A percentile compares a stretch with the other conserved stretches of the same genome.
These are phyloP conservation scores for Fusarium torreyae DNA, from an alignment of 2,329 filamentous ascomycete genomes.

Conservation along the genomic window DNA sequence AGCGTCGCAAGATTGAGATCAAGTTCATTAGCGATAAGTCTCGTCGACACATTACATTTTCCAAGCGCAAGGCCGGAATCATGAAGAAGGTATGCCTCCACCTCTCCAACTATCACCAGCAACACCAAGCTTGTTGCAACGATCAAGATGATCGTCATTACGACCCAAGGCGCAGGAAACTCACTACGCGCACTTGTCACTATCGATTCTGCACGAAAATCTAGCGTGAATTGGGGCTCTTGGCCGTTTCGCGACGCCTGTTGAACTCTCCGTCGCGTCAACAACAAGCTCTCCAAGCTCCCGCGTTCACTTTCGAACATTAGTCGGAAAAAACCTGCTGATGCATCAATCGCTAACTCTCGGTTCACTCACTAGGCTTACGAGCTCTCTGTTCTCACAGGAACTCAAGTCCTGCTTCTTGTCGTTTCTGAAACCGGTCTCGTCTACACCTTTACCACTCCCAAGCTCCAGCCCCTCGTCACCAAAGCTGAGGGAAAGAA, in stretches of 20 bases:
- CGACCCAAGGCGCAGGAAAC: constrained; percentile 5
- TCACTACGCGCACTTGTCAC: constrained; percentile 4
- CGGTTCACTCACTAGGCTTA: constrained; percentile 77
- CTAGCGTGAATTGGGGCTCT: background rate
- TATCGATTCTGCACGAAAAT: background rate
- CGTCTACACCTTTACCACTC: constrained; percentile 98
- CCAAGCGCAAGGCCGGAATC: constrained; percentile 99
- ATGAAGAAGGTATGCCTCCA: constrained; percentile 94
- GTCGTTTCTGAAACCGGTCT: constrained; percentile 98
- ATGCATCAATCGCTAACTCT: constrained; percentile 40
- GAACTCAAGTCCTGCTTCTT: constrained; percentile 95
- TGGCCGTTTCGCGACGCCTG: background rate
- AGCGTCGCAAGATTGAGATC: constrained; percentile 99
- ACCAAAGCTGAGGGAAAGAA: constrained; percentile 99
- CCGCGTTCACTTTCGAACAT: constrained; percentile 1
- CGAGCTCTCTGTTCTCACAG: constrained; percentile 95
- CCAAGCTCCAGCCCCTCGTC: constrained; percentile 96
- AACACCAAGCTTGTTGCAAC: constrained; percentile 10
- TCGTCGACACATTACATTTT: constrained; percentile 98
- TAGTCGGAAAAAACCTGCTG: constrained; percentile 1
- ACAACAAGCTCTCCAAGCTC: constrained; percentile 7
- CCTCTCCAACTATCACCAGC: background rate
- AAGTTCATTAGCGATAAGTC: constrained; percentile 99
- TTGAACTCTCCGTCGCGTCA: constrained; percentile 27
- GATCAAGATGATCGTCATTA: background rate